A percentile compares a stretch with the other conserved stretches of the same genome.
phyloP scores from a whole-genome alignment of 768 basidiomycete species.

The Rickenella mellea region DNA sequence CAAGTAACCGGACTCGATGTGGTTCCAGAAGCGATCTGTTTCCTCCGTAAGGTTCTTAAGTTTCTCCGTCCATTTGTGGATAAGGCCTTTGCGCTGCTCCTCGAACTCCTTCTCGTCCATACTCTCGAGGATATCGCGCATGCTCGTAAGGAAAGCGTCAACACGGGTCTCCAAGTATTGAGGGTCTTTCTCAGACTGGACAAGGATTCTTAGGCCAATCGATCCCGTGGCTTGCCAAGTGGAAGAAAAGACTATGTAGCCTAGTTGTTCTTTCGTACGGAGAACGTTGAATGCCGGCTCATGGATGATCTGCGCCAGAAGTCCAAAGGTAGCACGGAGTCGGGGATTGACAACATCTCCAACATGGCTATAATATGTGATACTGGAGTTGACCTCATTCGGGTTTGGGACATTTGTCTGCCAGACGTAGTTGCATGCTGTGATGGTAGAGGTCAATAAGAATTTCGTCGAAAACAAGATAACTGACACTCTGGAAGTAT shows the following conservation, averaged over 20 bases:
- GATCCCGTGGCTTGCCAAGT: conserved; percentile 56
- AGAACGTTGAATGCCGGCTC: conserved; percentile 90
- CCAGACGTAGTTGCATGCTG: conserved; percentile 68
- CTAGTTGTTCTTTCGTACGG: conserved; percentile 91
- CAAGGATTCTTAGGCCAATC: conserved; percentile 69
- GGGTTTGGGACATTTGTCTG: conserved; percentile 63
- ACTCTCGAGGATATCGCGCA: conserved; percentile 55
- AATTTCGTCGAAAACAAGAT: background rate
- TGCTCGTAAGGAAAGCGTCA: conserved; percentile 74
- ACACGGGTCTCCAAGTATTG: conserved; percentile 79
- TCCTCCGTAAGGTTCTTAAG: conserved; percentile 88
- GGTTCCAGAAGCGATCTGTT: conserved; percentile 50
- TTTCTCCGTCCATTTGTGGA: conserved; percentile 76
- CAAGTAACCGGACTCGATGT: conserved; percentile 70
- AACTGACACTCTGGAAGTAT: conserved; percentile 58
- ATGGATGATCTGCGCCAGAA: conserved; percentile 77
- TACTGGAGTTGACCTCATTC: conserved; percentile 76
- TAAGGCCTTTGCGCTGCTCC: conserved; percentile 68
- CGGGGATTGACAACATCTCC: conserved; percentile 58
- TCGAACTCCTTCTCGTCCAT: conserved; percentile 69
- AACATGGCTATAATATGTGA: conserved; percentile 80
- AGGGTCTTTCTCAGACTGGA: conserved; percentile 82
- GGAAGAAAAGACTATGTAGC: conserved; percentile 75
- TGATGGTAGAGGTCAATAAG: conserved; percentile 3
- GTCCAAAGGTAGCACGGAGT: conserved; percentile 53